Evolutionary conservation across 2,329 filamentous ascomycete genomes (phyloP), one percentile per base, ranked within the genome.

Genomic region (Elsinoe australis): DNA sequence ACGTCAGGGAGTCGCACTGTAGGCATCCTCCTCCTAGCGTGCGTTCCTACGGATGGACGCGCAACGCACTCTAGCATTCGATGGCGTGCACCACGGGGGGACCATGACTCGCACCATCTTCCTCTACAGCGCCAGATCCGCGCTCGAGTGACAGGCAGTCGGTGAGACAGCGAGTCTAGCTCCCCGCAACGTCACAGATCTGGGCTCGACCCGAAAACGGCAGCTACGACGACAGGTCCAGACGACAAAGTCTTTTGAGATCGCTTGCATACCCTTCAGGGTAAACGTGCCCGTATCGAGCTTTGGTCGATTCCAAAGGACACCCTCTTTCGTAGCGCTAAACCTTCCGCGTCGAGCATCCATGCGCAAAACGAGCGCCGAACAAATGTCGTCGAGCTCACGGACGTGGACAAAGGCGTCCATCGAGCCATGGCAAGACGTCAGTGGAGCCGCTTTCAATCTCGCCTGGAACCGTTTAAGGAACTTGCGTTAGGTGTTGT

Each of bases 391-490:
- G 26, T 31, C 39, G 15, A 29, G 39, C 24, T 44, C 39, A 19
- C 39, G 6, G 9, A 44, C 26, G n/a, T 26, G 19, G 39, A 15
- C 19, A 26, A 24, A 44, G 39, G 39, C 39, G 39, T 31, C 39
- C 22, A 29, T 24, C 15, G 36, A 28, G 21, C 36, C 36, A 26
- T 21, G 18, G 15, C 39, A 9, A 9, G 39, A 44, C 39, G 39
- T 44, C 39, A 44, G 39, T 31, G 39, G 21, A 29, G 24, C 39
- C 39, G 45, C 45, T 26, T 28, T 38, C 22, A 48, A 48, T 48
- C 33, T 48, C 45, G 45, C 33, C 19, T 24, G 32, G 33, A 22
- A 36, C 45, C 12, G 45, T 39, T 48, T 38, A 48, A 48, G 45
- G 45, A 48, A 48, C 29, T 26, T 18, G 18, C 45, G 33, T 34